Evolutionary conservation across 768 basidiomycete genomes (phyloP).

Genomic region (Leccinum incarnatum): DNA sequence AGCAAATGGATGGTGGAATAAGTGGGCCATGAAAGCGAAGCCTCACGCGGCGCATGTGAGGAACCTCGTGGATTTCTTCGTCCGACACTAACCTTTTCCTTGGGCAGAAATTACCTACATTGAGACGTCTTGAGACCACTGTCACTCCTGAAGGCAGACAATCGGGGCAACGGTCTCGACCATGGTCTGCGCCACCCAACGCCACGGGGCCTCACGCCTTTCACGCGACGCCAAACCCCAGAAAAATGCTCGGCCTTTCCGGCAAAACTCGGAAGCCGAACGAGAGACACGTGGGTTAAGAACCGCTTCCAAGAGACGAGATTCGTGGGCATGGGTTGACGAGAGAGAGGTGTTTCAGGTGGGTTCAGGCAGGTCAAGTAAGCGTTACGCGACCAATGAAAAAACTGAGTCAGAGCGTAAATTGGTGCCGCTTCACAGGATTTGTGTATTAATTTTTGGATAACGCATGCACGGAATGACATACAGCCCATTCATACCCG

Average conservation of each 20-base stretch:
- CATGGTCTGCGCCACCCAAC: slow-evolving; percentile 27
- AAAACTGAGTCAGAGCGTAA: neutral
- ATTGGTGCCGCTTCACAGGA: slow-evolving; percentile 5
- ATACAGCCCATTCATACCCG: slow-evolving; percentile 24
- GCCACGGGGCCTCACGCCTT: slow-evolving; percentile 18
- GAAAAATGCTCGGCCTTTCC: slow-evolving; percentile 16
- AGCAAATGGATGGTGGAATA: slow-evolving; percentile 51
- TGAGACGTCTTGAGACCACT: slow-evolving; percentile 48
- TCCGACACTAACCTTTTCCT: slow-evolving; percentile 8
- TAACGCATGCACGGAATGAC: slow-evolving; percentile 11
- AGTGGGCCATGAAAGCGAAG: slow-evolving; percentile 41
- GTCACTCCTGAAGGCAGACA: slow-evolving; percentile 45
- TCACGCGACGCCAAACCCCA: slow-evolving; percentile 17
- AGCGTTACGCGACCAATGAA: slow-evolving; percentile 5
- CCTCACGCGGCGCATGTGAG: slow-evolving; percentile 19
- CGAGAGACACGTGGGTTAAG: slow-evolving; percentile 11
- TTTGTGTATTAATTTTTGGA: slow-evolving; percentile 23
- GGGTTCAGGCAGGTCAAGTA: slow-evolving; percentile 14
- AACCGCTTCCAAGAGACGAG: slow-evolving; percentile 4
- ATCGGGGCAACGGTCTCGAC: slow-evolving; percentile 25
- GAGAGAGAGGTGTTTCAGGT: slow-evolving; percentile 7
- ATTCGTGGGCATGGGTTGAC: neutral
- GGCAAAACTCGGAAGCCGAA: slow-evolving; percentile 8
- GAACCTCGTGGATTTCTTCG: slow-evolving; percentile 8
- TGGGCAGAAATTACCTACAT: slow-evolving; percentile 30